phyloP scores from a whole-genome alignment of 345 rosid species.

The Erodium maritimum region DNA sequence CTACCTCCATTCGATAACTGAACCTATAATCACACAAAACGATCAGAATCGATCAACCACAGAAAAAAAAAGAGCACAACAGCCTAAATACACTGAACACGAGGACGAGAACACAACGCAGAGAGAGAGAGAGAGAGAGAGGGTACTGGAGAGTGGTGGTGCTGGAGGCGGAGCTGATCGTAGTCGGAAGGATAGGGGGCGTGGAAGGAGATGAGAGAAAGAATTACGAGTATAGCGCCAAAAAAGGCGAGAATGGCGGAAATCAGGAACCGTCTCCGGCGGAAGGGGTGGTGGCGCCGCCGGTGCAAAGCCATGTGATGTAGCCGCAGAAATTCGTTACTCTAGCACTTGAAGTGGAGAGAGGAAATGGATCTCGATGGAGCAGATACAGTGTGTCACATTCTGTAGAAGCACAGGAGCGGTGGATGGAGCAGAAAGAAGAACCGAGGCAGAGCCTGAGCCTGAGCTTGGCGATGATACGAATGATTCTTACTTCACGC shows the following conservation, averaged over 20 bases:
- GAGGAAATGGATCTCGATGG: no score
- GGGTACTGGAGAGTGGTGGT: conserved; percentile 24
- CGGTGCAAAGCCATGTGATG: conserved; percentile 48
- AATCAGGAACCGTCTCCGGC: conserved; percentile 40
- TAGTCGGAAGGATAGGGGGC: conserved; percentile 56
- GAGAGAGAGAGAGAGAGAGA: conserved; percentile 1
- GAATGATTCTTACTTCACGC: no score
- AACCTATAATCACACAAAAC: background rate
- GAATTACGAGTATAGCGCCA: conserved; percentile 53
- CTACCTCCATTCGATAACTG: background rate
- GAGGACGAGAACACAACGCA: background rate
- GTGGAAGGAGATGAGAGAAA: conserved; percentile 55
- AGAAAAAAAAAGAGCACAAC: background rate
- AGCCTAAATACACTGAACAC: background rate
- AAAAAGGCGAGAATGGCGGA: conserved; percentile 41
- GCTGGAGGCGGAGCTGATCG: conserved; percentile 24
- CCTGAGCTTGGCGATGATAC: no score
- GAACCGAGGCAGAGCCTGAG: no score
- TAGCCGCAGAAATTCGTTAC: background rate
- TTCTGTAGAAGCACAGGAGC: no score
- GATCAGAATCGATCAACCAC: background rate
- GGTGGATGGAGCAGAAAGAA: no score
- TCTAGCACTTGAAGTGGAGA: no score
- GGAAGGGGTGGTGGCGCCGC: conserved; percentile 50
- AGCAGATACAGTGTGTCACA: no score